Percentiles rank a stretch among this genome's conserved stretches.
Conservation (phyloP, 345 rosid species). For the Iberis pinnata region DNA sequence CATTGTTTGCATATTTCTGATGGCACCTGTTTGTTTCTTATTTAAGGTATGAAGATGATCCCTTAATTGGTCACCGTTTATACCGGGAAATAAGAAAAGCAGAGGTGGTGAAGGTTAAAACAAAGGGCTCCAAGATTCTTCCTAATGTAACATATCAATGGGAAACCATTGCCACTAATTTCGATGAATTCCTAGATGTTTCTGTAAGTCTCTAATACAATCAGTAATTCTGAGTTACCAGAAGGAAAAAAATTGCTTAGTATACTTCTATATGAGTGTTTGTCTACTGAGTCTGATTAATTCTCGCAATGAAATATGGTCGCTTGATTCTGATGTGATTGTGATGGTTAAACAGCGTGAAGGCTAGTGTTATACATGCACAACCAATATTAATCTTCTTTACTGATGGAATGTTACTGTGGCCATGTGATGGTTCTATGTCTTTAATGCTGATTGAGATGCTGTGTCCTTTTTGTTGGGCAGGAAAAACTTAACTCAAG, state of each 20-base stretch:
- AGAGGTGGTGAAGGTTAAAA: conserved; percentile 67
- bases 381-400: conserved; percentile 8
- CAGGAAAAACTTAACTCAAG: conserved; percentile 89
- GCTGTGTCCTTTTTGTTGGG: conserved; percentile 22
- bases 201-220: conserved; percentile 39
- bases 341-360: conserved; percentile 11
- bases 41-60: conserved; percentile 92
- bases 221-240: not conserved
- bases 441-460: conserved; percentile 1
- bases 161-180: conserved; percentile 96
- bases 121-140: conserved; percentile 76
- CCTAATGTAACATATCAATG: conserved; percentile 67
- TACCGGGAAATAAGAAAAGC: conserved; percentile 88
- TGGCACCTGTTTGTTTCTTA: conserved; percentile 28
- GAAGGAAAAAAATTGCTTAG: conserved; percentile 6
- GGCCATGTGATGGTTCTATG: not conserved
- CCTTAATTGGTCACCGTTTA: conserved; percentile 81
- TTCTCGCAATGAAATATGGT: conserved; percentile 8
- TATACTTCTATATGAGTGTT: conserved; percentile 2
- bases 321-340: conserved; percentile 19
- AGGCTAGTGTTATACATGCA: conserved; percentile 13
- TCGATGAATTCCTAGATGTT: conserved; percentile 92
- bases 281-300: conserved; percentile 1
- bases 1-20: conserved; percentile 15
- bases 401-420: not conserved